Percentiles rank a stretch among this genome's conserved stretches.
Evolutionary conservation across 2,329 filamentous ascomycete genomes (phyloP).

Genomic region (Ilyonectria sp.): DNA sequence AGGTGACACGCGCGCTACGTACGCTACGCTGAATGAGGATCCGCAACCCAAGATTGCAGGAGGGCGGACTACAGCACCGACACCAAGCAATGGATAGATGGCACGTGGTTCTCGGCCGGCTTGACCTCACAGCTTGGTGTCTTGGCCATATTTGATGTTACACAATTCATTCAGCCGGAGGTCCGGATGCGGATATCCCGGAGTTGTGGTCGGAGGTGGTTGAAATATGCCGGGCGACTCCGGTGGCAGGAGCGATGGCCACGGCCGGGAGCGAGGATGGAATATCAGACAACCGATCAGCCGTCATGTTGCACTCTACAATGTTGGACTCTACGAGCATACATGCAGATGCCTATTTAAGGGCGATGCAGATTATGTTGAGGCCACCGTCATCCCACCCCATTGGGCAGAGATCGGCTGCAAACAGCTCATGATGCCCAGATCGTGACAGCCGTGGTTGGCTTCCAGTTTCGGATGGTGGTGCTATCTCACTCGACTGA

Average conservation of each 20-base stretch:
- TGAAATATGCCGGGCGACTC: slow-evolving; percentile 29
- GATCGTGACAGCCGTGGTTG: slow-evolving; percentile 21
- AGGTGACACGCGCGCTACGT: neutral
- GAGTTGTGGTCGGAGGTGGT: slow-evolving; percentile 34
- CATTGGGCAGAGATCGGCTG: slow-evolving; percentile 4
- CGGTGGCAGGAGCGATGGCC: slow-evolving; percentile 20
- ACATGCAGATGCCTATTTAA: neutral
- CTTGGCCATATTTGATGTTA: slow-evolving; percentile 22
- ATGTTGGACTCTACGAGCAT: neutral
- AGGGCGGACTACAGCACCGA: neutral
- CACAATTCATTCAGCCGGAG: slow-evolving; percentile 28
- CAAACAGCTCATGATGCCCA: slow-evolving; percentile 27
- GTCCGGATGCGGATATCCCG: slow-evolving; percentile 40
- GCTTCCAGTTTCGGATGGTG: slow-evolving; percentile 1
- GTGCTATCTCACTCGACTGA: slow-evolving; percentile 14
- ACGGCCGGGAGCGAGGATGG: slow-evolving; percentile 25
- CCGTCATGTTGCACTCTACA: neutral
- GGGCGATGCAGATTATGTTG: neutral
- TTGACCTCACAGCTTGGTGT: neutral
- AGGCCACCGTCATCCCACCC: neutral
- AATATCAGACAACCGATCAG: neutral
- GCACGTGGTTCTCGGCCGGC: neutral
- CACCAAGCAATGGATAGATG: neutral
- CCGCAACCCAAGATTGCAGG: neutral
- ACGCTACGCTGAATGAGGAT: neutral